Percentiles rank a stretch among this genome's conserved stretches.
These are phyloP conservation scores for Leishmania gerbilli DNA, from an alignment of 208 protist species.

Conservation along the genomic window DNA sequence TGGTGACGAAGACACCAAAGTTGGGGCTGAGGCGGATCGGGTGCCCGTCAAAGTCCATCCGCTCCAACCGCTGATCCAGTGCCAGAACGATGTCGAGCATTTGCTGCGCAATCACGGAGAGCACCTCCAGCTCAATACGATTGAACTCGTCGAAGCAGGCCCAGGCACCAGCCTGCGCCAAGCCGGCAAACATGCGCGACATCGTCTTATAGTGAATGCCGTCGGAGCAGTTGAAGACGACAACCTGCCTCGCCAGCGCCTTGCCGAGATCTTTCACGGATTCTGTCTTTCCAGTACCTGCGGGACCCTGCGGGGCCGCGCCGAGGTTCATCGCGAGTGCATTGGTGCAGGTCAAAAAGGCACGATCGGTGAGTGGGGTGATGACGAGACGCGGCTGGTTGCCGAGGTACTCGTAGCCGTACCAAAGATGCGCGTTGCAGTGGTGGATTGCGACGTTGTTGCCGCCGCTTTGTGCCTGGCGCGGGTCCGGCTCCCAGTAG, in stretches of 20 bases:
- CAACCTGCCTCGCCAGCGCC: conserved; percentile 89
- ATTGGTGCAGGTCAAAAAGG: conserved; percentile 93
- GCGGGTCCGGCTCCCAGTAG: conserved; percentile 89
- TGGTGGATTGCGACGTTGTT: conserved; percentile 92
- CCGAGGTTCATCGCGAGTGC: conserved; percentile 95
- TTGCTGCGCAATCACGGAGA: conserved; percentile 96
- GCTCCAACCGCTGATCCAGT: conserved; percentile 73
- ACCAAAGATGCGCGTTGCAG: conserved; percentile 90
- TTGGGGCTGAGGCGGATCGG: conserved; percentile 91
- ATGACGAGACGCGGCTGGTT: conserved; percentile 96
- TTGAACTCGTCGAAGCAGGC: conserved; percentile 99
- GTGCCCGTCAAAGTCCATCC: conserved; percentile 95
- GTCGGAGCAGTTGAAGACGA: conserved; percentile 98
- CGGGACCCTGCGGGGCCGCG: conserved; percentile 94
- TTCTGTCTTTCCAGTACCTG: conserved; percentile 98
- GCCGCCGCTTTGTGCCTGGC: conserved; percentile 25
- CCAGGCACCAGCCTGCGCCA: conserved; percentile 95
- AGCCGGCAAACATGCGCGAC: conserved; percentile 96
- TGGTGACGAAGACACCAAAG: conserved; percentile 97
- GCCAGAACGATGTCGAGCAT: conserved; percentile 95
- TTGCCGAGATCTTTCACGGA: conserved; percentile 96
- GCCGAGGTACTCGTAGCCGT: conserved; percentile 97
- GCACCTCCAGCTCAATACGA: conserved; percentile 96
- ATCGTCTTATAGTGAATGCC: conserved; percentile 97
- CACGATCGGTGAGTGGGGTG: conserved; percentile 97